phyloP scores from a whole-genome alignment of 768 basidiomycete genomes.

The Auricularia heimuer region DNA sequence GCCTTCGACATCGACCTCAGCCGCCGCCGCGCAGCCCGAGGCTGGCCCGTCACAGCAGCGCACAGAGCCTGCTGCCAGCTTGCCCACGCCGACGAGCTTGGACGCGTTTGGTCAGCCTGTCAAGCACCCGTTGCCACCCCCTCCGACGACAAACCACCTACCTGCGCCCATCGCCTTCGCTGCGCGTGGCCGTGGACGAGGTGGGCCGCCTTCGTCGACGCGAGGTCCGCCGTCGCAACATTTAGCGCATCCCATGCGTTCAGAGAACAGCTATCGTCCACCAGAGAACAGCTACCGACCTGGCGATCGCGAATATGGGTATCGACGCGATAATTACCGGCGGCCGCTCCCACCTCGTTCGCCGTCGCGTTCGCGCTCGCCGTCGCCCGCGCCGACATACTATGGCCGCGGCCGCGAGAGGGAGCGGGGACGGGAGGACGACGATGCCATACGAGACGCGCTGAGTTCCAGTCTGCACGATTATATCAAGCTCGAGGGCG shows the following conservation, averaged over 20 bases:
- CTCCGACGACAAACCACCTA: background rate
- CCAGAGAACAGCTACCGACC: background rate
- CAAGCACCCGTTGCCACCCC: background rate
- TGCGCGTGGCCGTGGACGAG: background rate
- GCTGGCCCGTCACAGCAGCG: background rate
- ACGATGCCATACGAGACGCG: slow-evolving; percentile 32
- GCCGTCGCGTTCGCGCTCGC: slow-evolving; percentile 32
- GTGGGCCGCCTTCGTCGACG: background rate
- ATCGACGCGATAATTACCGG: slow-evolving; percentile 13
- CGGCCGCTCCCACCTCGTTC: slow-evolving; percentile 30
- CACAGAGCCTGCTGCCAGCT: background rate
- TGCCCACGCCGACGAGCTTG: background rate
- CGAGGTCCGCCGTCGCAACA: background rate
- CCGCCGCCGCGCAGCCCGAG: too few relatives aligned
- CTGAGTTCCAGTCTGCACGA: slow-evolving; percentile 57
- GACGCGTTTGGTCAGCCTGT: background rate
- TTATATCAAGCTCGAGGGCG: slow-evolving; percentile 50
- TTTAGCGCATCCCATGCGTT: too few relatives aligned
- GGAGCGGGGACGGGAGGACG: background rate
- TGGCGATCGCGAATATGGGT: background rate
- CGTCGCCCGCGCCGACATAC: slow-evolving; percentile 9
- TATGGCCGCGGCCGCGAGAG: background rate
- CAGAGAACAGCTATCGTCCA: background rate
- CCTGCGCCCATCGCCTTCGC: background rate
- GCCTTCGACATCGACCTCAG: background rate